These are phyloP conservation scores for Trypanosomatidae sp. DNA, from an alignment of 208 protist species.

Conservation along the genomic window DNA sequence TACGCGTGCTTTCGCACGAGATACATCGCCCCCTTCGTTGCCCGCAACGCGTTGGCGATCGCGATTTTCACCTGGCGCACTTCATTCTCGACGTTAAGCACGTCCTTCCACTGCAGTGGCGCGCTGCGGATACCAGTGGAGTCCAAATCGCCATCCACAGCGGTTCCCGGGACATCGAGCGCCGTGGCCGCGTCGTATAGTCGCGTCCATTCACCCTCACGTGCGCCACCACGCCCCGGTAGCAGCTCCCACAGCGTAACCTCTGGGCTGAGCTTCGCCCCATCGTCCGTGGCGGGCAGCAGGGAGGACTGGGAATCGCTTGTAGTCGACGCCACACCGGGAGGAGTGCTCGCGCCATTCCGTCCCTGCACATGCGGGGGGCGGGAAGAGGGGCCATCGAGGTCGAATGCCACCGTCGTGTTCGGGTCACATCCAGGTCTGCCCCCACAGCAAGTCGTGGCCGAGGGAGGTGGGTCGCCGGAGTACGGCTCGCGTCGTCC, in stretches of 20 bases:
- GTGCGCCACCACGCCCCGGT: neutral
- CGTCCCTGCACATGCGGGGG: neutral
- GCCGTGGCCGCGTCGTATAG: conserved; percentile 20
- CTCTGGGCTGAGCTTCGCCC: conserved; percentile 10
- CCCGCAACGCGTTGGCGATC: conserved; percentile 73
- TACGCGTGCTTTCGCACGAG: conserved; percentile 6
- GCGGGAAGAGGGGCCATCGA: neutral
- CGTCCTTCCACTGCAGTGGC: conserved; percentile 35
- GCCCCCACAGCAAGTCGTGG: neutral
- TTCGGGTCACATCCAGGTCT: conserved; percentile 8
- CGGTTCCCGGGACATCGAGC: neutral
- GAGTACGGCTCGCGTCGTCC: neutral
- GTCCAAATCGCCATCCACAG: conserved; percentile 15
- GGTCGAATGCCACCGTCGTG: conserved; percentile 5
- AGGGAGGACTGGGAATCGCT: neutral
- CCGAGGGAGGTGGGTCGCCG: neutral
- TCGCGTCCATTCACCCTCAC: conserved; percentile 14
- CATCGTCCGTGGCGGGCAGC: conserved; percentile 10
- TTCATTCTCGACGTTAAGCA: conserved; percentile 60
- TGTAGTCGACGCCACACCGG: neutral
- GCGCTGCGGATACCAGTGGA: conserved; percentile 1
- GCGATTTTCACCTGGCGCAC: conserved; percentile 76
- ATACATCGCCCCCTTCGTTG: conserved; percentile 27
- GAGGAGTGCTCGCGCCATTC: neutral
- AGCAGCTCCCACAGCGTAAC: conserved; percentile 25